Evolutionary conservation across 2,329 filamentous ascomycete genomes (phyloP).

Genomic region (Akanthomyces dipterigenus): DNA sequence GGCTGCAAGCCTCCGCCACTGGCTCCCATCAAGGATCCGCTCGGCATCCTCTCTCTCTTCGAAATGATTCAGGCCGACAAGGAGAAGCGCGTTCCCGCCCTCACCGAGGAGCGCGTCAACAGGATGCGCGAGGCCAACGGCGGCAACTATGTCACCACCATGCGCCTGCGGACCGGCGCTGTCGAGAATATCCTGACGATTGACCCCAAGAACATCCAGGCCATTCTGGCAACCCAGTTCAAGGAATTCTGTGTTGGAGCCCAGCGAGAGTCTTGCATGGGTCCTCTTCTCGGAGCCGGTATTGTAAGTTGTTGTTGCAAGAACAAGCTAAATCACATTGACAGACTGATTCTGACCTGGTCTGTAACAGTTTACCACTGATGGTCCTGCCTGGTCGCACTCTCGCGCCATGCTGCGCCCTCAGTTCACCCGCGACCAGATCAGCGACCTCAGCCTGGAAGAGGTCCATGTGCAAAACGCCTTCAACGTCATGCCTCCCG

Average conservation of each 20-base stretch:
- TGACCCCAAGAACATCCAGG: constrained; percentile 24
- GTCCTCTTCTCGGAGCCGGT: constrained; percentile 37
- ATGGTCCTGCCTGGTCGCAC: constrained; percentile 30
- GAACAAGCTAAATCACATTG: background rate
- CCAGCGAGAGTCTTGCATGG: constrained; percentile 21
- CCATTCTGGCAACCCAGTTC: constrained; percentile 22
- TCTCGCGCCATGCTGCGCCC: constrained; percentile 34
- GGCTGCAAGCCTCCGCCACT: constrained; percentile 16
- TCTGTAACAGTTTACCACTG: constrained; percentile 26
- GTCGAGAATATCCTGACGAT: constrained; percentile 17
- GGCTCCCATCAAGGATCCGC: constrained; percentile 14
- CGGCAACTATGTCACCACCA: constrained; percentile 15
- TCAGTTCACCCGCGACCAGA: constrained; percentile 36
- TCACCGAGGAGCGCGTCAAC: constrained; percentile 10
- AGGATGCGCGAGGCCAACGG: constrained; percentile 13
- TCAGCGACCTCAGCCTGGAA: constrained; percentile 36
- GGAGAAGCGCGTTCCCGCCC: constrained; percentile 16
- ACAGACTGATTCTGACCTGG: background rate
- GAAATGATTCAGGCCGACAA: constrained; percentile 15
- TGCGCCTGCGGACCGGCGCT: constrained; percentile 8
- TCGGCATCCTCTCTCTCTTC: constrained; percentile 15
- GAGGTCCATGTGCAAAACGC: constrained; percentile 31
- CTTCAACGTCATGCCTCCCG: constrained; percentile 18
- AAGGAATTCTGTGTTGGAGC: constrained; percentile 22
- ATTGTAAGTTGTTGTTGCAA: constrained; percentile 20